These are phyloP conservation scores for Eimeria falciformis DNA, from an alignment of 169 alveolate species.

Conservation along the genomic window DNA sequence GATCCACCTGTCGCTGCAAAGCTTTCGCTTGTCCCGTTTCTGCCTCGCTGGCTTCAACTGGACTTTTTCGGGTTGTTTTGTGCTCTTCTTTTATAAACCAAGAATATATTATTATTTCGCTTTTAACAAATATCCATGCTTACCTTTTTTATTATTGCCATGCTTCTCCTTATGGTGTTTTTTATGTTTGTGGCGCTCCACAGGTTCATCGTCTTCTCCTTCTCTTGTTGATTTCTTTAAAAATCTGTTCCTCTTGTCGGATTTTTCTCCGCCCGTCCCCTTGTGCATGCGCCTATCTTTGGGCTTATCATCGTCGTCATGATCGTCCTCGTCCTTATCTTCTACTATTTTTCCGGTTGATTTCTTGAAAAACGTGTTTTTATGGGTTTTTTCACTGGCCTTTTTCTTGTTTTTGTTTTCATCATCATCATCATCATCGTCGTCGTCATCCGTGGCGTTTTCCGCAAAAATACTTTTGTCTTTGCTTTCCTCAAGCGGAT, in stretches of 20 bases:
- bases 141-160: not conserved
- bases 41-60: constrained; percentile 24
- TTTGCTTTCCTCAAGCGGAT: not conserved
- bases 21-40: constrained; percentile 29
- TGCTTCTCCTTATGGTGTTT: not conserved
- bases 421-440: constrained; percentile 4
- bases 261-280: not conserved
- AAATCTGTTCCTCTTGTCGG: not conserved
- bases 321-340: not conserved
- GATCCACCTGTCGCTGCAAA: constrained; percentile 9
- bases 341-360: not conserved
- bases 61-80: not conserved
- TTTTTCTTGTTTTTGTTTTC: not conserved
- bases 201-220: not conserved
- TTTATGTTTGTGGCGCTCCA: not conserved
- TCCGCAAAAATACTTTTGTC: not conserved
- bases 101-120: no score
- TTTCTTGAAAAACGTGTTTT: no score
- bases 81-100: not conserved
- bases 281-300: not conserved
- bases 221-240: not conserved
- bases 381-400: not conserved
- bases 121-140: not conserved
- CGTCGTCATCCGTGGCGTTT: not conserved
- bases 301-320: not conserved